Base-by-base conservation (phyloP, 441 rosid species). In the Brassica hybrid region DNA sequence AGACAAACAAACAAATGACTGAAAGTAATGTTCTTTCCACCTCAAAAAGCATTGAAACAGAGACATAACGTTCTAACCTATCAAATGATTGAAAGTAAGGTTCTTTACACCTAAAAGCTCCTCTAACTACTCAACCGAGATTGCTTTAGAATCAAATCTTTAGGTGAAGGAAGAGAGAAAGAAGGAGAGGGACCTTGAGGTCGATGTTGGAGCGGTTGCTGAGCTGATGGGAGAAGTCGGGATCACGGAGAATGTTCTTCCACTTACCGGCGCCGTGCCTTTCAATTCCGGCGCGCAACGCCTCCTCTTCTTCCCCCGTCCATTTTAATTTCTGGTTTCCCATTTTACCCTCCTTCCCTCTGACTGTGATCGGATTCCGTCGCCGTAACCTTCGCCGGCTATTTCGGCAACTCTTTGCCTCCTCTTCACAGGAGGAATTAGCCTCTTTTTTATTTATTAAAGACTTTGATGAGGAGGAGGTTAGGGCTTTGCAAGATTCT, bases 311-410 rank as follows among this genome's bases (percentile, higher is more conserved):
- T 68, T 84, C 93, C 79, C 81, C 78, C 75, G 87, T 92, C 98
- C 97, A 94, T 65, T 91, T 94, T 67, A 87, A 85, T 86, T 94
- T 94, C 84, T 89, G 98, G 83, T 90, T 94, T 19, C 97, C 98
- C 98, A 92, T 93, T n/a, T 21, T 1, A 65, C 74, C 65, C 59
- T 50, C 23, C 23, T 21, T 21, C 23, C 23, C 23, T 21, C 23
- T 27, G 32, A 4, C 6, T 27, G 32, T 27, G 32, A 27, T 72
- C n/a, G 10, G 1, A 54, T 7, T 5, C n/a, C 63, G 13, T 65
- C 56, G 75, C 63, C 43, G 69, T 67, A 7, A 18, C 5, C 11
- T 16, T 57, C 66, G 57, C 54, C 79, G 72, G 71, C 18, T 34
- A 14, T 43, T 60, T 70, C 19, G 61, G 7, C 23, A 21, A 21